These are phyloP conservation scores for Alternaria tenuissima DNA, from an alignment of 2,329 filamentous ascomycete genomes.

Conservation along the genomic window DNA sequence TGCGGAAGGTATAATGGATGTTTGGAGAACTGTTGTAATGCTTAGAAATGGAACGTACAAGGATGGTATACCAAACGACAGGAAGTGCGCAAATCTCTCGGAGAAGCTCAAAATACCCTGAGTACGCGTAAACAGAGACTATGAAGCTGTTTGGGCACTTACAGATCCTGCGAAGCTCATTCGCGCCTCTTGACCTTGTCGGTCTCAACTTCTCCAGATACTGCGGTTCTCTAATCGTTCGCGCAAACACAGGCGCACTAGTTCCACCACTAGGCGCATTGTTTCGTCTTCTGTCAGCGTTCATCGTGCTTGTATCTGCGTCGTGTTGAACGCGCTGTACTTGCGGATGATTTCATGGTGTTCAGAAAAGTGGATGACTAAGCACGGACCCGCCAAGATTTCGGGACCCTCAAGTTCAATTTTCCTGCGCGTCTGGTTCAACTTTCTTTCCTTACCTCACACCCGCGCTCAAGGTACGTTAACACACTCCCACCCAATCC, in stretches of 20 bases:
- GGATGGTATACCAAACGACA: background rate
- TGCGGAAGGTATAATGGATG: constrained; percentile 89
- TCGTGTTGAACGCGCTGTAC: constrained; percentile 6
- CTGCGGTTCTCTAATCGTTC: constrained; percentile 58
- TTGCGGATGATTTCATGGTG: constrained; percentile 21
- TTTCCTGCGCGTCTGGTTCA: constrained; percentile 35
- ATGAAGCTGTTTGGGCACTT: constrained; percentile 50
- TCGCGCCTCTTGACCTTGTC: constrained; percentile 67
- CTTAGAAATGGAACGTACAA: constrained; percentile 21
- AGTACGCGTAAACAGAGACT: background rate
- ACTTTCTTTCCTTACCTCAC: constrained; percentile 32
- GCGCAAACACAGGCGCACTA: constrained; percentile 73
- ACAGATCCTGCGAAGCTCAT: constrained; percentile 88
- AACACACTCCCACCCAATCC: constrained; percentile 1
- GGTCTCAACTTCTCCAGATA: constrained; percentile 58
- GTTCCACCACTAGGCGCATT: constrained; percentile 87
- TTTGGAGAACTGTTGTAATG: constrained; percentile 76
- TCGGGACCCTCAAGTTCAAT: constrained; percentile 32
- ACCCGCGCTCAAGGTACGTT: constrained; percentile 37
- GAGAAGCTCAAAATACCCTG: background rate
- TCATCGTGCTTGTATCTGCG: constrained; percentile 33
- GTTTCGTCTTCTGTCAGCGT: constrained; percentile 79
- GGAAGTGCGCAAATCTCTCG: background rate
- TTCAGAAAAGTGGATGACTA: constrained; percentile 35
- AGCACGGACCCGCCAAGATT: constrained; percentile 42